Evolutionary conservation across 331 rosid species (phyloP), one percentile per base, ranked within the genome.

Genomic region (Stylosanthes scabra): DNA sequence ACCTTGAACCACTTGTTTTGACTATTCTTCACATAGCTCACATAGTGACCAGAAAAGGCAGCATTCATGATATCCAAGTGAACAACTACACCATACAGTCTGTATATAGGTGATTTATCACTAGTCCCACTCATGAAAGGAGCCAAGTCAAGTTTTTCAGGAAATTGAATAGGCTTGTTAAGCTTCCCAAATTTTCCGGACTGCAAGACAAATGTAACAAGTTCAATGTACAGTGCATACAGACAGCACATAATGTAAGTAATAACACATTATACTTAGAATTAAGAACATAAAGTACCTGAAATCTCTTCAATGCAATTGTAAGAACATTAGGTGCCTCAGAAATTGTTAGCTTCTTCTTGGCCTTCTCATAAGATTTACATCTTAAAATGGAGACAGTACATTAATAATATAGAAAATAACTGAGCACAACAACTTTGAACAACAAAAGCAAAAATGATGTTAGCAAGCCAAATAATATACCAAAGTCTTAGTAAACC

Each of bases 291-390:
- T 50, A 15, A 74, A 55, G 78, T 83, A 92, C 99, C 99, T 90
- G 97, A 83, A 95, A 95, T 79, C 98, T 88, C 90, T 95, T 95
- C 4, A 95, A 82, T 75, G 97, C 99, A 81, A 95, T 78, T 7
- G 99, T 95, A 81, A 95, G 98, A 74, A 92, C 82, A 85, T 95
- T 95, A n/a, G 98, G 98, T 45, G 98, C 99, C 85, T 95, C 98
- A 25, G 85, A 80, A 76, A 95, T 80, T 59, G 94, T 92, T 83
- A 95, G 66, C 81, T 95, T 92, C 91, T 90, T 95, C 83, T 95
- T 95, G 74, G 99, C 99, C 85, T 89, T 92, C 90, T 87, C 94
- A 63, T 90, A 92, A 68, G 97, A 88, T 81, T 95, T 90, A 85
- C 99, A 95, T 75, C 99, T 80, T 51, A 69, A 82, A 64, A 82